Conservation (phyloP, 306 rosid species). For the Sechiopsis laciniata region DNA sequence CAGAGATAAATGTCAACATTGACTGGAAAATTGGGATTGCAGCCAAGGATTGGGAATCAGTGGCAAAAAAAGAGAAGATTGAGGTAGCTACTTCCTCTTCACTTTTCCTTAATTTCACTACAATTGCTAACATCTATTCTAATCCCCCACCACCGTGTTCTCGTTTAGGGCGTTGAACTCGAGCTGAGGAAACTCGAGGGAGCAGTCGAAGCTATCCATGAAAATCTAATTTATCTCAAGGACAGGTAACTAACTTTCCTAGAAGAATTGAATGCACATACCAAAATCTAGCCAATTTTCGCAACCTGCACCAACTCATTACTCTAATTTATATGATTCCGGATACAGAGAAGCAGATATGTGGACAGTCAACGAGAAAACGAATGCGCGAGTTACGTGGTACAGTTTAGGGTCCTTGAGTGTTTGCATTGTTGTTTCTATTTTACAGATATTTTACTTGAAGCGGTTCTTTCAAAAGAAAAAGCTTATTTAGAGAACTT, state of each 20-base stretch:
- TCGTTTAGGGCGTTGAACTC: constrained; percentile 69
- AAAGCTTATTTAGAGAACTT: constrained; percentile 54
- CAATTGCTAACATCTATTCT: background rate
- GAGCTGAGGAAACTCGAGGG: constrained; percentile 89
- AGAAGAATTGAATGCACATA: background rate
- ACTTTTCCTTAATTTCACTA: constrained; percentile 8
- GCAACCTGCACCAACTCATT: background rate
- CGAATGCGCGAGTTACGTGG: constrained; percentile 77
- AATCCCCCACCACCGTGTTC: background rate
- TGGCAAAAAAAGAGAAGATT: constrained; percentile 88
- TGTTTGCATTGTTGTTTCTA: constrained; percentile 66
- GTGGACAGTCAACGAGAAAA: constrained; percentile 75
- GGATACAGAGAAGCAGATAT: constrained; percentile 66
- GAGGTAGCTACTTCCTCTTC: constrained; percentile 32
- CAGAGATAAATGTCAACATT: constrained; percentile 40
- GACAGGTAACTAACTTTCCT: constrained; percentile 40
- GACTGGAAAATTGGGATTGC: constrained; percentile 97
- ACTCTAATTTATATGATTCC: background rate
- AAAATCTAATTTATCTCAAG: constrained; percentile 72
- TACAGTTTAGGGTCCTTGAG: constrained; percentile 66
- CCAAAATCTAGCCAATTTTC: background rate
- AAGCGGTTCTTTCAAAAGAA: constrained; percentile 86
- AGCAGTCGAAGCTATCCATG: constrained; percentile 82
- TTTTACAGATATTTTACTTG: constrained; percentile 70
- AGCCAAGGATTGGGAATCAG: constrained; percentile 96